These are phyloP conservation scores for Phylloporus sp. DNA, from an alignment of 768 basidiomycete species.

Conservation along the genomic window DNA sequence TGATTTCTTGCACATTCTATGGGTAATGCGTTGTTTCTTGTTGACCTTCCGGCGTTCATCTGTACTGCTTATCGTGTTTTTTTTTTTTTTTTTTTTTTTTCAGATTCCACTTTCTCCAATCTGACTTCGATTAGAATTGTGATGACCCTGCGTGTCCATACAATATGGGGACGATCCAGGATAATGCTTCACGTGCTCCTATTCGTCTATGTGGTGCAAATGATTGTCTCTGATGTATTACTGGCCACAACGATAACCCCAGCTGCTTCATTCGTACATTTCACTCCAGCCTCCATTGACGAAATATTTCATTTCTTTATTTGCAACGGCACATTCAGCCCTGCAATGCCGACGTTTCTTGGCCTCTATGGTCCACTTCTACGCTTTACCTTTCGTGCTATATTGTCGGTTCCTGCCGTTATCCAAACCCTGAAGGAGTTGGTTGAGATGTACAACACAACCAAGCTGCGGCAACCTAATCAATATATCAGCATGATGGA, in stretches of 20 bases:
- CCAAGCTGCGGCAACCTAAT: conserved; percentile 6
- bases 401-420: conserved; percentile 5
- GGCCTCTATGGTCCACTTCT: background rate
- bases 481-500: conserved; percentile 8
- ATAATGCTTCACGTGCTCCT: conserved; percentile 4
- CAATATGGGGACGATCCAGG: conserved; percentile 14
- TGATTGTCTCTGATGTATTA: background rate
- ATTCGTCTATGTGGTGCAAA: background rate
- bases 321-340: background rate
- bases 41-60: conserved; percentile 11
- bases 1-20: no score
- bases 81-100: background rate
- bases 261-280: background rate
- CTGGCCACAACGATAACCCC: background rate
- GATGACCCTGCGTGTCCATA: conserved; percentile 17
- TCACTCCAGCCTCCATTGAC: background rate
- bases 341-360: background rate
- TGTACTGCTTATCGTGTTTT: conserved; percentile 11
- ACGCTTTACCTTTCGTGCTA: background rate
- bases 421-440: background rate
- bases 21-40: no score
- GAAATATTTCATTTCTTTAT: background rate
- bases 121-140: conserved; percentile 7
- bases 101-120: background rate
- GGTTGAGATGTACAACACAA: conserved; percentile 3